Conservation (phyloP, 768 basidiomycete species). For the Sarcodon aspratus region DNA sequence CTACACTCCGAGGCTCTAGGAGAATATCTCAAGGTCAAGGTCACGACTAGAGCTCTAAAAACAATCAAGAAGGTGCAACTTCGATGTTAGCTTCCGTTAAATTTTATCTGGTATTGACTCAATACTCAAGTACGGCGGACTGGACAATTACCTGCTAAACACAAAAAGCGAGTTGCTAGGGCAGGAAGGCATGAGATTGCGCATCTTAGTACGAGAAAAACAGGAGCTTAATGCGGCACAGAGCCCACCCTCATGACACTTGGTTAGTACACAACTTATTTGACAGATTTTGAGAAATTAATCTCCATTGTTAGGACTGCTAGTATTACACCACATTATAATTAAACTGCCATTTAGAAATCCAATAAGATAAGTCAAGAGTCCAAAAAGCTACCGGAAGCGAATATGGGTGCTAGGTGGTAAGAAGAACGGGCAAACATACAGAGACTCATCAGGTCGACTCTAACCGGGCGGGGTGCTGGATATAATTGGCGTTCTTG, state of each 20-base stretch:
- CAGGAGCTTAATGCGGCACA: background rate
- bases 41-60: slow-evolving; percentile 66
- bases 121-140: slow-evolving; percentile 15
- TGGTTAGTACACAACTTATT: no score
- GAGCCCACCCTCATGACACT: background rate
- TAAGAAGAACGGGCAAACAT: no score
- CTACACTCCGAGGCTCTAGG: slow-evolving; percentile 57
- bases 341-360: no score
- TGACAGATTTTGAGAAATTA: no score
- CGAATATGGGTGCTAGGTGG: no score
- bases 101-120: background rate
- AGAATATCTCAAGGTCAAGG: slow-evolving; percentile 46
- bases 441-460: no score
- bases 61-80: slow-evolving; percentile 71
- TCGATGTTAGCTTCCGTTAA: background rate
- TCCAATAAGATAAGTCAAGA: no score
- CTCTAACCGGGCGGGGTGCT: no score
- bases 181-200: slow-evolving; percentile 29
- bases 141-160: slow-evolving; percentile 32
- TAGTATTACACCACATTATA: no score
- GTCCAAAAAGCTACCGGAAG: no score
- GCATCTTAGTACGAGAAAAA: slow-evolving; percentile 22
- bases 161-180: slow-evolving; percentile 26
- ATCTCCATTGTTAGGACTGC: no score
- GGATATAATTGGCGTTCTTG: no score